Conservation (phyloP, 768 basidiomycete species). For the Tylopilus sp. region DNA sequence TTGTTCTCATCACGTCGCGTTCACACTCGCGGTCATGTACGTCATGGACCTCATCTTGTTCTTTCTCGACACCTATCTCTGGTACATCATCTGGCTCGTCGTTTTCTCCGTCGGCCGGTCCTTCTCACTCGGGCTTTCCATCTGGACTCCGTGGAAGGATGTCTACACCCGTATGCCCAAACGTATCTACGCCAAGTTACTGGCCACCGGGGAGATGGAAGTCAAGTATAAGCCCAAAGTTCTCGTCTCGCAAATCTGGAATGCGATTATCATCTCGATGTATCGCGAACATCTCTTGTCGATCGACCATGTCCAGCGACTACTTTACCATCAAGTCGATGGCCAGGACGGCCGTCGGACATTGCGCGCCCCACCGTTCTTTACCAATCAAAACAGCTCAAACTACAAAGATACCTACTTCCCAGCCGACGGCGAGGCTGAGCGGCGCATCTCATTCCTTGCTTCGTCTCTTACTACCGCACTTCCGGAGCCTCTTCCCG, state of each 20-base stretch:
- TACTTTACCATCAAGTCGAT: slow-evolving; percentile 96
- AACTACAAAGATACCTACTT: slow-evolving; percentile 82
- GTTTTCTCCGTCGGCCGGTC: slow-evolving; percentile 89
- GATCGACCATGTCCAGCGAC: slow-evolving; percentile 96
- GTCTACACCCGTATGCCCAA: slow-evolving; percentile 95
- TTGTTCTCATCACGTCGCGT: slow-evolving; percentile 90
- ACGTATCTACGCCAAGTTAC: slow-evolving; percentile 94
- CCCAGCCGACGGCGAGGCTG: slow-evolving; percentile 91
- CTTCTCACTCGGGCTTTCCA: slow-evolving; percentile 89
- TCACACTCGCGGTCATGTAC: slow-evolving; percentile 97
- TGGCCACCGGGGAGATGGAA: slow-evolving; percentile 97
- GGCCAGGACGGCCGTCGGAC: slow-evolving; percentile 85
- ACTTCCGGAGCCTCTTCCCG: slow-evolving; percentile 90
- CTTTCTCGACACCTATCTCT: slow-evolving; percentile 99
- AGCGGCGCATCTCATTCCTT: slow-evolving; percentile 98
- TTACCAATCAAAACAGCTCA: slow-evolving; percentile 83
- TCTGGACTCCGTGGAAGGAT: slow-evolving; percentile 99
- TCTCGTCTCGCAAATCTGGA: slow-evolving; percentile 98
- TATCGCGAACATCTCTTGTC: slow-evolving; percentile 97
- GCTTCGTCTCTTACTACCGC: slow-evolving; percentile 96
- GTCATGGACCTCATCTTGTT: slow-evolving; percentile 96
- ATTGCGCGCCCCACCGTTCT: slow-evolving; percentile 95
- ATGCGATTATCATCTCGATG: slow-evolving; percentile 99
- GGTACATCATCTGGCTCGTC: slow-evolving; percentile 99
- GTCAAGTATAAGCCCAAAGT: slow-evolving; percentile 99